Base-by-base conservation (phyloP, 495 filamentous ascomycete species). In the Chaetomium cochliodes region DNA sequence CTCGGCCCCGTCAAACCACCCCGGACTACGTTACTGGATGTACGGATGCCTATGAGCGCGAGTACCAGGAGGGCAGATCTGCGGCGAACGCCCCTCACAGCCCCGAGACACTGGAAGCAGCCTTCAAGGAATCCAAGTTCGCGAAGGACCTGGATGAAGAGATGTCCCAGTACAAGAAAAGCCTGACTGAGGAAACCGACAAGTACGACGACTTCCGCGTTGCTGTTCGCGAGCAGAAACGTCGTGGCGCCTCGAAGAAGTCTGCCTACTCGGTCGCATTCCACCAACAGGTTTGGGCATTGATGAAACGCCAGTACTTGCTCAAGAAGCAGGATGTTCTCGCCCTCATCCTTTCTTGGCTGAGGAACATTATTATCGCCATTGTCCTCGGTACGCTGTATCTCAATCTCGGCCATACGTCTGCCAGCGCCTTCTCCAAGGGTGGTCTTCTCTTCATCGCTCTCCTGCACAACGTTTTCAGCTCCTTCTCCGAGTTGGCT, bases 301-400 rank as follows among this genome's bases (percentile, higher is more conserved):
- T 94, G 60, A 90, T 91, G 83, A 87, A 91, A 69, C 83, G 91
- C 1, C 92, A 96, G 70, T 93, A 90, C 71, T 78, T 90, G 30
- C 85, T 93, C 66, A 93, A 93, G 76, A 89, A 88, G 84, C 90
- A 93, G 70, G 91, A 96, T 70, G 88, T 88, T 56, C 90, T 93
- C 68, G 84, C 84, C 3, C 77, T 92, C n/a, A 78, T 81, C 15
- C 86, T 93, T 26, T 88, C 86, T 22, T 94, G 90, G 90, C 75
- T 88, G 50, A 89, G 91, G 7, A 86, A 85, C 65, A 88, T 91
- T 51, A 77, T 88, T 47, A 88, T 93, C 69, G 90, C 88, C 13
- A 87, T 93, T 61, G 83, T 93, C 12, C 77, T 91, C 4, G 91
- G 91, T 56, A 93, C 90, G 12, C 83, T 93, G 0, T 96, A 89